A percentile compares a stretch with the other conserved stretches of the same genome.
phyloP scores from a whole-genome alignment of 257 asterid species.

The Thymus quinquecostatus region DNA sequence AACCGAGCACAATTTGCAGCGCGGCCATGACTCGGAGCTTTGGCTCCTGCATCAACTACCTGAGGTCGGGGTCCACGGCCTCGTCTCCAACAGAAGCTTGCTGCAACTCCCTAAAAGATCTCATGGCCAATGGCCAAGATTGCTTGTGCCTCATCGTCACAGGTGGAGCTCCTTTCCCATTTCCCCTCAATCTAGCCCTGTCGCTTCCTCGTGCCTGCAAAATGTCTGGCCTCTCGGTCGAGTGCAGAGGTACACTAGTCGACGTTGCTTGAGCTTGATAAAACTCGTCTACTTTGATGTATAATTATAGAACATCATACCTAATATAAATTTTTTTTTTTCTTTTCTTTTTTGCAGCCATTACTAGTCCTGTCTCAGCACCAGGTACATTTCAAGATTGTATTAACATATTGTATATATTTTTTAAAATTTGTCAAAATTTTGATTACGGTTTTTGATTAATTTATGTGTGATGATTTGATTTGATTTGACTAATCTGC shows the following conservation, averaged over 20 bases:
- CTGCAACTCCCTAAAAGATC: conserved; percentile 42
- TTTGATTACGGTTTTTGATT: too few relatives aligned
- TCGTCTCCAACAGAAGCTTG: conserved; percentile 59
- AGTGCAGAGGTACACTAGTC: conserved; percentile 49
- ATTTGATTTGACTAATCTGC: not conserved
- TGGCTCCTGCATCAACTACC: conserved; percentile 49
- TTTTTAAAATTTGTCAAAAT: too few relatives aligned
- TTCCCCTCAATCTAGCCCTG: conserved; percentile 57
- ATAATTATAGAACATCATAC: not conserved
- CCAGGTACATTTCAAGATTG: conserved; percentile 41
- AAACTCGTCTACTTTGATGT: not conserved
- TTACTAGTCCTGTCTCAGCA: conserved; percentile 47
- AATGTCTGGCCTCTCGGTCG: conserved; percentile 54
- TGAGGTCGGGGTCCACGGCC: conserved; percentile 38
- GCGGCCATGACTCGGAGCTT: conserved; percentile 53
- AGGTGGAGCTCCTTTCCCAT: conserved; percentile 32
- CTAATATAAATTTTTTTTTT: not conserved
- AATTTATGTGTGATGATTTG: too few relatives aligned
- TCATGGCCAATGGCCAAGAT: conserved; percentile 45
- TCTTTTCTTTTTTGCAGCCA: conserved; percentile 22
- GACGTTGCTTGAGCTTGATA: not conserved
- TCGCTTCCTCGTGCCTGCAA: conserved; percentile 66
- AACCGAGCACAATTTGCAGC: conserved; percentile 47
- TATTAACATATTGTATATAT: not conserved
- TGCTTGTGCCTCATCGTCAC: conserved; percentile 43